Conservation (phyloP, 1,284 basidiomycete species). For the Phylloboletellus chloephorus region DNA sequence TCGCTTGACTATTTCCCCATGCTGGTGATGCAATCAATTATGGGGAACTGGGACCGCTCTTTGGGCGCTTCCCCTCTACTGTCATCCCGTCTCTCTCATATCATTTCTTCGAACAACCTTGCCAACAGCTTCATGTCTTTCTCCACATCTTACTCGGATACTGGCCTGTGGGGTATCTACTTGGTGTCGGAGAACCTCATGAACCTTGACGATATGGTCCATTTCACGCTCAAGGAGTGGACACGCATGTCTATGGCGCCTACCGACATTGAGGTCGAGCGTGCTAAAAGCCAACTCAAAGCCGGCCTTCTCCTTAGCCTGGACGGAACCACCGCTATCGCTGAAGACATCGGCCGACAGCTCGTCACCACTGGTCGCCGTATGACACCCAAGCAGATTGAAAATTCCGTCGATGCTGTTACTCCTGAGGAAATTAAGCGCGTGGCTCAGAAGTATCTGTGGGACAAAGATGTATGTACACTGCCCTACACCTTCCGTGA, state of each 20-base stretch:
- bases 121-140: conserved; percentile 99
- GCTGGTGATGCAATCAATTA: conserved; percentile 97
- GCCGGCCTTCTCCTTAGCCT: conserved; percentile 86
- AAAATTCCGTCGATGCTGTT: conserved; percentile 88
- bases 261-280: conserved; percentile 84
- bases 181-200: conserved; percentile 89
- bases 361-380: conserved; percentile 90
- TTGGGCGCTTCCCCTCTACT: conserved; percentile 88
- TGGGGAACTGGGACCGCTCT: conserved; percentile 99
- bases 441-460: conserved; percentile 94
- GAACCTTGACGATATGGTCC: conserved; percentile 91
- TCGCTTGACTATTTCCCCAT: conserved; percentile 99
- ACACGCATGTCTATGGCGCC: conserved; percentile 91
- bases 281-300: conserved; percentile 97
- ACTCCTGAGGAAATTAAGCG: conserved; percentile 87
- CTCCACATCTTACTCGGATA: conserved; percentile 99
- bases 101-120: conserved; percentile 90
- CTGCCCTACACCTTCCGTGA: conserved; percentile 7
- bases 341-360: conserved; percentile 98
- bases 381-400: conserved; percentile 91
- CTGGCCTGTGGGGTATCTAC: conserved; percentile 99
- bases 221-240: conserved; percentile 97
- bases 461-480: conserved; percentile 86
- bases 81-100: conserved; percentile 88
- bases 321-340: conserved; percentile 93